Evolutionary conservation across 306 rosid species (phyloP).

Genomic region (Potentilla sterilis): DNA sequence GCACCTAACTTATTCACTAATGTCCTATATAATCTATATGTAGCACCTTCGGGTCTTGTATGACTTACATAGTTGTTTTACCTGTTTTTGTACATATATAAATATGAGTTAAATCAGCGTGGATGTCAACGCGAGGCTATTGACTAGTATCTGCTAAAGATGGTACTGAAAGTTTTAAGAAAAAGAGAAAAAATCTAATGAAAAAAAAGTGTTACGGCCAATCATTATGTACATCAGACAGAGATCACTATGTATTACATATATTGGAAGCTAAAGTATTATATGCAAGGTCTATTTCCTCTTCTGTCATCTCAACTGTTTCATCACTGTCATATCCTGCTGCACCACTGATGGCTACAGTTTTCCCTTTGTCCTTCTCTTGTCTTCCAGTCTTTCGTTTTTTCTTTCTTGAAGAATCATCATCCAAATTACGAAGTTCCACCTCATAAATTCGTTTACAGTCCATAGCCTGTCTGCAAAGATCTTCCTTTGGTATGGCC

Average conservation of each 20-base stretch:
- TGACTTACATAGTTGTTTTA: no score
- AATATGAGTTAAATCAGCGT: no score
- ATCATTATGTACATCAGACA: neutral
- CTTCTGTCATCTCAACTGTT: constrained; percentile 86
- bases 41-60: no score
- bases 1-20: no score
- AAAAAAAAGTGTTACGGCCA: neutral
- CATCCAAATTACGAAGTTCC: constrained; percentile 47
- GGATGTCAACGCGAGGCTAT: no score
- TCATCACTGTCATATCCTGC: constrained; percentile 75
- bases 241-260: constrained; percentile 18
- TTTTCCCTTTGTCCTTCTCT: constrained; percentile 25
- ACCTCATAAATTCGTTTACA: constrained; percentile 65
- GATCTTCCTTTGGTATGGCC: constrained; percentile 60
- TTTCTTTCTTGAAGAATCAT: constrained; percentile 26
- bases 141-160: no score
- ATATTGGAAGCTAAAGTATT: constrained; percentile 44
- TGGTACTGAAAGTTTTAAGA: no score
- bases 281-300: constrained; percentile 74
- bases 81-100: no score
- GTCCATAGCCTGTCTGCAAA: constrained; percentile 51
- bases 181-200: no score
- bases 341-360: constrained; percentile 26
- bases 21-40: no score
- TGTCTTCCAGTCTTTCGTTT: constrained; percentile 28